Conservation (phyloP, 2,329 filamentous ascomycete species). For the Aaosphaeria pasadenensis region DNA sequence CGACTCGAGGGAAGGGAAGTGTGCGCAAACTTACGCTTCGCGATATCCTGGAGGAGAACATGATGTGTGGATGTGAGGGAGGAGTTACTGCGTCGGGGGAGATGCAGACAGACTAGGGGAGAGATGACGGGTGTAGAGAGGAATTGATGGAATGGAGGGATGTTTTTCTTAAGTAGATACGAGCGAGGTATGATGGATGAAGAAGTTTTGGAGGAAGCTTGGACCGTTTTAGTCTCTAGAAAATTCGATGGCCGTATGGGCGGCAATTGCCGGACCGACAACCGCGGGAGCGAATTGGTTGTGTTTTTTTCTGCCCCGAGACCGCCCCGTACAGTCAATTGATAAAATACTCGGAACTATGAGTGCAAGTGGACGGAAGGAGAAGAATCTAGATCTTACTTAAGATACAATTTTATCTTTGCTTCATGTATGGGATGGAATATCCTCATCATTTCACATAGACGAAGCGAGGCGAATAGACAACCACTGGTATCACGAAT, state of each 20-base stretch:
- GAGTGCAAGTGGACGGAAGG: too few relatives aligned
- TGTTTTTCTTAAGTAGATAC: conserved; percentile 8
- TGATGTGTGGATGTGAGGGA: conserved; percentile 22
- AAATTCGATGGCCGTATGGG: neutral
- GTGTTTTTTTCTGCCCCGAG: too few relatives aligned
- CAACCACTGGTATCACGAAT: too few relatives aligned
- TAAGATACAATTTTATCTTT: too few relatives aligned
- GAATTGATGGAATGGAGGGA: conserved; percentile 7
- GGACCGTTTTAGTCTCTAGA: neutral
- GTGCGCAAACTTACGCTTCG: conserved; percentile 33
- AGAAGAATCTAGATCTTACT: too few relatives aligned
- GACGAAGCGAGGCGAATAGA: too few relatives aligned
- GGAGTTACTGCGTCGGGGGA: conserved; percentile 23
- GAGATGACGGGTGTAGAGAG: conserved; percentile 11
- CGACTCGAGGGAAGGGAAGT: conserved; percentile 1
- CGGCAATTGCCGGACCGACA: too few relatives aligned
- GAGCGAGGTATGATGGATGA: conserved; percentile 6
- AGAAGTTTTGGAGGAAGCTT: neutral
- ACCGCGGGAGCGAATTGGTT: too few relatives aligned
- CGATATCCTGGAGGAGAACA: conserved; percentile 43
- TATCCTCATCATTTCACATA: too few relatives aligned
- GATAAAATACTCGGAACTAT: too few relatives aligned
- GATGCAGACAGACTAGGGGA: conserved; percentile 21
- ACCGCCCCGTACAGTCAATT: too few relatives aligned
- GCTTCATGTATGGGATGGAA: too few relatives aligned